Conservation (phyloP, 179 eudicot genomes). For the Carnegiea gigantea region DNA sequence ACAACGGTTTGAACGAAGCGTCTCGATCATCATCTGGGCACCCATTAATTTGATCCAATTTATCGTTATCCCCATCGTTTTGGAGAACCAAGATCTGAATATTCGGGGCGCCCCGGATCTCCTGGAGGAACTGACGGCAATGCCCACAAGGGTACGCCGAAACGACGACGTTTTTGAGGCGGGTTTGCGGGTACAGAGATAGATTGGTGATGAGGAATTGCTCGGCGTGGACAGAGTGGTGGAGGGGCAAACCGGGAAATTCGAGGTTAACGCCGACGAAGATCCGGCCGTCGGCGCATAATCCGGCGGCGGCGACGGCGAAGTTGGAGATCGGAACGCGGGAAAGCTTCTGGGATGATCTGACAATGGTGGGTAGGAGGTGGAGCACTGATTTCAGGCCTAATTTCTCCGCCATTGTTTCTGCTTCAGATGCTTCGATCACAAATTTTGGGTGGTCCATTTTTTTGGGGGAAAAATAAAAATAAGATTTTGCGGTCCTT, state of each 20-base stretch:
- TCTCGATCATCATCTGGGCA: background rate
- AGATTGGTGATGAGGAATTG: slow-evolving; percentile 73
- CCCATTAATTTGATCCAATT: slow-evolving; percentile 3
- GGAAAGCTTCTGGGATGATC: slow-evolving; percentile 52
- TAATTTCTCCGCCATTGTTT: slow-evolving; percentile 41
- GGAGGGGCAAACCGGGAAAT: slow-evolving; percentile 76
- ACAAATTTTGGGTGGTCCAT: slow-evolving; percentile 51
- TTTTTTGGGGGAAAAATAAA: background rate
- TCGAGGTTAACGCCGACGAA: slow-evolving; percentile 80
- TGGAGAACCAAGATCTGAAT: slow-evolving; percentile 43
- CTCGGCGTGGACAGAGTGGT: slow-evolving; percentile 88
- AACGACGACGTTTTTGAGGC: slow-evolving; percentile 54
- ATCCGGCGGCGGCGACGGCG: slow-evolving; percentile 70
- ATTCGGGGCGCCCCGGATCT: slow-evolving; percentile 53
- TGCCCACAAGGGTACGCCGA: slow-evolving; percentile 94
- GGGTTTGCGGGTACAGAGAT: slow-evolving; percentile 38
- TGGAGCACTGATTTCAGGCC: slow-evolving; percentile 42
- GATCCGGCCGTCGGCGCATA: slow-evolving; percentile 67
- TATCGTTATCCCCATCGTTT: background rate
- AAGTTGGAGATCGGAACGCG: slow-evolving; percentile 63
- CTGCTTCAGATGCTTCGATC: slow-evolving; percentile 50
- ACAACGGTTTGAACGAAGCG: slow-evolving; percentile 39
- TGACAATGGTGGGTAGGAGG: slow-evolving; percentile 64
- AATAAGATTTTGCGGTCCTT: too few species aligned
- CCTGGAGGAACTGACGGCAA: slow-evolving; percentile 93